These are phyloP conservation scores for Schizosaccharomyces versatilis DNA, from an alignment of 1,139 yeast genomes.

Conservation along the genomic window DNA sequence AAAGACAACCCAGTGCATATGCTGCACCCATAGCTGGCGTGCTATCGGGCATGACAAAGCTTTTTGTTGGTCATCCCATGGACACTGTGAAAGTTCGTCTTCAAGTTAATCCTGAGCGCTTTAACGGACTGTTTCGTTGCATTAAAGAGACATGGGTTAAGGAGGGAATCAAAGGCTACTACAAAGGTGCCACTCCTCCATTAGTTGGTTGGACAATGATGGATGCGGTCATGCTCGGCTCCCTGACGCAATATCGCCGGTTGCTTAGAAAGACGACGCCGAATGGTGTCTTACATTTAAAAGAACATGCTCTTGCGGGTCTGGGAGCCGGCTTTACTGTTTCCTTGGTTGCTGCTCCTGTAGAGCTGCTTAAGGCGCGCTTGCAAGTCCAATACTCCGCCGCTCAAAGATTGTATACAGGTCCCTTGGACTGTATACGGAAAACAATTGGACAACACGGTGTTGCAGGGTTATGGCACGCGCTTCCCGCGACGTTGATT, in stretches of 20 bases:
- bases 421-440: conserved; percentile 51
- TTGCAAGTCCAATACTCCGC: conserved; percentile 79
- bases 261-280: conserved; percentile 23
- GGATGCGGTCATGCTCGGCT: conserved; percentile 25
- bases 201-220: conserved; percentile 79
- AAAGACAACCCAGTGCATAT: no score
- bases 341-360: conserved; percentile 81
- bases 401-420: conserved; percentile 39
- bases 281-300: conserved; percentile 34
- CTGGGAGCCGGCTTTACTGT: conserved; percentile 66
- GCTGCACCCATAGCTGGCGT: conserved; percentile 39
- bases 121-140: conserved; percentile 39
- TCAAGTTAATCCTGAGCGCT: conserved; percentile 61
- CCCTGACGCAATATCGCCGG: conserved; percentile 27
- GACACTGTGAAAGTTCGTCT: conserved; percentile 75
- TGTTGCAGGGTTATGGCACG: conserved; percentile 36
- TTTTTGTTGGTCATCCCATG: conserved; percentile 87
- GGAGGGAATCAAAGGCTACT: conserved; percentile 42
- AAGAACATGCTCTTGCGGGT: conserved; percentile 63
- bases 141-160: conserved; percentile 35
- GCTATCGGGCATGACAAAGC: conserved; percentile 67
- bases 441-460: conserved; percentile 15
- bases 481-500: conserved; percentile 64
- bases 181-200: conserved; percentile 78
- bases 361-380: conserved; percentile 66